These are phyloP conservation scores for Carex littledalei DNA, from an alignment of 176 grass and related monocot genomes.

Conservation along the genomic window DNA sequence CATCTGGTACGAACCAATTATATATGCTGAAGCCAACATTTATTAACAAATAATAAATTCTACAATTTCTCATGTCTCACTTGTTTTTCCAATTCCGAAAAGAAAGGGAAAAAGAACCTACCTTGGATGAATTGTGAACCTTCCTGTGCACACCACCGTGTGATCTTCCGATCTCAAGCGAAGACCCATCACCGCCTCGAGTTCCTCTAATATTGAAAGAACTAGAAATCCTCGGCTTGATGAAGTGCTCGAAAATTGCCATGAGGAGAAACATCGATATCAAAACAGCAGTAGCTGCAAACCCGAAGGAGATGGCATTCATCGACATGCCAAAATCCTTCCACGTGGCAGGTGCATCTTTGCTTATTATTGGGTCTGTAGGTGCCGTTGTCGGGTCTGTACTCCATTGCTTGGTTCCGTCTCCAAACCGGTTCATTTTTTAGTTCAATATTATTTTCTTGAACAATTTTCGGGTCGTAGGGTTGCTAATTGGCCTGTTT, in stretches of 20 bases:
- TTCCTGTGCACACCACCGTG: constrained; percentile 32
- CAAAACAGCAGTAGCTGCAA: constrained; percentile 87
- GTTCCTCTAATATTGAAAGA: constrained; percentile 25
- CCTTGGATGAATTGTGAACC: constrained; percentile 34
- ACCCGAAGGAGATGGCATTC: constrained; percentile 91
- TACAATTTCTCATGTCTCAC: neutral
- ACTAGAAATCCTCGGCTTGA: constrained; percentile 60
- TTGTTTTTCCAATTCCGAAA: neutral
- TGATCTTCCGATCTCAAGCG: neutral
- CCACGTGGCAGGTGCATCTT: constrained; percentile 41
- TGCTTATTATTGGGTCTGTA: constrained; percentile 29
- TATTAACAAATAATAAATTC: neutral
- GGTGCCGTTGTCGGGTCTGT: constrained; percentile 35
- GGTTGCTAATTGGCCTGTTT: constrained; percentile 5
- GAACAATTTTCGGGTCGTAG: neutral
- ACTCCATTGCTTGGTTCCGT: constrained; percentile 51
- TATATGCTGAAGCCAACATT: neutral
- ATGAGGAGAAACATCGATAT: constrained; percentile 98
- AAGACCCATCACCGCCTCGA: neutral
- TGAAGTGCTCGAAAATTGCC: constrained; percentile 96
- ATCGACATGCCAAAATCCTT: constrained; percentile 81
- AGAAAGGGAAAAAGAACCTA: neutral
- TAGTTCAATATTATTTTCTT: neutral
- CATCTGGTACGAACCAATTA: neutral
- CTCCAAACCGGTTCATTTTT: constrained; percentile 54